phyloP scores from a whole-genome alignment of 768 basidiomycete genomes.

The Gymnopilus junonius region DNA sequence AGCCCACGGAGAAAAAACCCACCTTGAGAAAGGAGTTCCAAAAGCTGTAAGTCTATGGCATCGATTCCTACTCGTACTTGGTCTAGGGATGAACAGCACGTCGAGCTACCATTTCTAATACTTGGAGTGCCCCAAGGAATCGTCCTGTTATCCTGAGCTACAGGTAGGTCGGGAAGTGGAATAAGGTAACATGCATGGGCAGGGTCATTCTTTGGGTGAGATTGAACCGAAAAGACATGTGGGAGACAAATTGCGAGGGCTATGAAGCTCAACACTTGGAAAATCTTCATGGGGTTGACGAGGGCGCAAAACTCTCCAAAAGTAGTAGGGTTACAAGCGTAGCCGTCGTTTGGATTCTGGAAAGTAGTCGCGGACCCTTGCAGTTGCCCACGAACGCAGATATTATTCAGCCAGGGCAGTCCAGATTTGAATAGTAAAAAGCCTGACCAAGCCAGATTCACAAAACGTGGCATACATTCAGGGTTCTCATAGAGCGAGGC shows the following conservation, averaged over 20 bases:
- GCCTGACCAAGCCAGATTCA: neutral
- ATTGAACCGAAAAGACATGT: constrained; percentile 1
- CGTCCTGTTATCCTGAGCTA: constrained; percentile 21
- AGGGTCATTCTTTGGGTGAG: constrained; percentile 5
- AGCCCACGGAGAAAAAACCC: neutral
- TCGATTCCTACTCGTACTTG: constrained; percentile 29
- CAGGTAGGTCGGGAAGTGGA: constrained; percentile 18
- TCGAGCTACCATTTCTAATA: constrained; percentile 17
- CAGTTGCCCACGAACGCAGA: neutral
- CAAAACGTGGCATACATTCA: neutral
- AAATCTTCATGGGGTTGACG: neutral
- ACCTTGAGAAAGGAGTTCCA: constrained; percentile 28
- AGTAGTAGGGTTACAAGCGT: neutral
- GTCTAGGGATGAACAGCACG: constrained; percentile 29
- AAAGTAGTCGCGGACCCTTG: neutral
- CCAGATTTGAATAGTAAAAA: neutral
- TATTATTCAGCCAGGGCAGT: neutral
- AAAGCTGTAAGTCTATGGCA: constrained; percentile 23
- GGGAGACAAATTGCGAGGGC: constrained; percentile 4
- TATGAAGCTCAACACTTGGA: neutral
- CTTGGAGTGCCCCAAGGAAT: constrained; percentile 26
- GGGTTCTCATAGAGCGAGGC: neutral
- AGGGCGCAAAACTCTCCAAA: neutral
- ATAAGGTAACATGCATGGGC: constrained; percentile 18
- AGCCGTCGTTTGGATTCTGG: neutral